phyloP scores from a whole-genome alignment of 441 rosid genomes.

The Jatropha multifida region DNA sequence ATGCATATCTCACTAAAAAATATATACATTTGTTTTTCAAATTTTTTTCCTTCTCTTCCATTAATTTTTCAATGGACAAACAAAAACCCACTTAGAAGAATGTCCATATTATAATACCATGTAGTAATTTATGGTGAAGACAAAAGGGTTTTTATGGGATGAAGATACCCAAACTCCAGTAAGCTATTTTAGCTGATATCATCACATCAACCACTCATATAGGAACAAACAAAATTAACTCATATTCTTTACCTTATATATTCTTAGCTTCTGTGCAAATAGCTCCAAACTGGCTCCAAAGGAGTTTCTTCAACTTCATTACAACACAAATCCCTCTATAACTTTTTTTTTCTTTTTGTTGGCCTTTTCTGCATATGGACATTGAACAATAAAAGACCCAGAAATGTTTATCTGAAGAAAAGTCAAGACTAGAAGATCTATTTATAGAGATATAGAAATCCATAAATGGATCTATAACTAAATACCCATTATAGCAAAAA shows the following conservation, averaged over 20 bases:
- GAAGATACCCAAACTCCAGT: slow-evolving; percentile 14
- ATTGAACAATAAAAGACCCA: background rate
- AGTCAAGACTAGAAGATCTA: background rate
- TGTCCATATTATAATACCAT: slow-evolving; percentile 9
- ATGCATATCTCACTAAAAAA: no score
- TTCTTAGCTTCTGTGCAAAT: slow-evolving; percentile 9
- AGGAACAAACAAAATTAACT: slow-evolving; percentile 5
- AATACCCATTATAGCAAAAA: slow-evolving; percentile 2
- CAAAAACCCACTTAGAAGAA: slow-evolving; percentile 21
- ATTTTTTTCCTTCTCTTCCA: no score
- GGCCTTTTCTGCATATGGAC: background rate
- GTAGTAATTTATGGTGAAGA: slow-evolving; percentile 25
- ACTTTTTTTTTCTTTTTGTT: background rate
- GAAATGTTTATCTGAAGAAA: background rate
- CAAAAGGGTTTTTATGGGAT: slow-evolving; percentile 19
- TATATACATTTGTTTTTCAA: no score
- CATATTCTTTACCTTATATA: slow-evolving; percentile 10
- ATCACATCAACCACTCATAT: slow-evolving; percentile 14
- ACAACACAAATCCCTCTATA: background rate
- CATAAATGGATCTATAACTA: slow-evolving; percentile 12
- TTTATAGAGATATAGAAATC: background rate
- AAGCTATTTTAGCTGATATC: slow-evolving; percentile 19
- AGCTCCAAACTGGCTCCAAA: background rate
- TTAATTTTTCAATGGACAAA: background rate
- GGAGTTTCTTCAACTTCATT: slow-evolving; percentile 12